These are phyloP conservation scores for Pneumocystis carinii DNA, from an alignment of 1,139 yeast genomes.

Conservation along the genomic window DNA sequence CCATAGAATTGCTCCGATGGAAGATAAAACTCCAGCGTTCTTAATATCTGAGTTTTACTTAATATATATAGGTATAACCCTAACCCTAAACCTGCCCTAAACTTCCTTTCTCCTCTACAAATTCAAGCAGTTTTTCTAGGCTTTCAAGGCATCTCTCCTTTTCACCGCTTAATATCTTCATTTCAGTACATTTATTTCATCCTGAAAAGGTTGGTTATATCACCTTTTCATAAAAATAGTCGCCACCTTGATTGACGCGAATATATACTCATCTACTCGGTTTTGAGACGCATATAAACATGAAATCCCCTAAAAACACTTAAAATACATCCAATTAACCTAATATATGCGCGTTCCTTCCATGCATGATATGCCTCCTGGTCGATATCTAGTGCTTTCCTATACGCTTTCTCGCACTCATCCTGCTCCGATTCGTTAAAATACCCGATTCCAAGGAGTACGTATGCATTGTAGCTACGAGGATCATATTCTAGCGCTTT, in stretches of 20 bases:
- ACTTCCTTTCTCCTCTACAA: slow-evolving; percentile 23
- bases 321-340: neutral
- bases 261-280: slow-evolving; percentile 28
- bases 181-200: neutral
- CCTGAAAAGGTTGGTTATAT: neutral
- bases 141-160: slow-evolving; percentile 9
- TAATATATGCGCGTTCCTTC: slow-evolving; percentile 29
- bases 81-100: slow-evolving; percentile 16
- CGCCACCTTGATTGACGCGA: slow-evolving; percentile 22
- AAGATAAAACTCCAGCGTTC: slow-evolving; percentile 37
- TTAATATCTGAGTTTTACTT: slow-evolving; percentile 22
- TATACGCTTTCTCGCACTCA: slow-evolving; percentile 38
- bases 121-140: slow-evolving; percentile 11
- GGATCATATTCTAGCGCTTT: slow-evolving; percentile 42
- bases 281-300: slow-evolving; percentile 37
- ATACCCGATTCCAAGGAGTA: slow-evolving; percentile 40
- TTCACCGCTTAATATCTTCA: slow-evolving; percentile 6
- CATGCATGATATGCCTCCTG: slow-evolving; percentile 51
- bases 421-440: slow-evolving; percentile 30
- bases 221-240: slow-evolving; percentile 15
- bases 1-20: slow-evolving; percentile 55
- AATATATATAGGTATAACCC: neutral
- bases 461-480: slow-evolving; percentile 46
- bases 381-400: slow-evolving; percentile 41
- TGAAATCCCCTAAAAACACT: slow-evolving; percentile 36